These are phyloP conservation scores for Aspergillus saccharolyticus DNA, from an alignment of 495 filamentous ascomycete genomes.

Conservation along the genomic window DNA sequence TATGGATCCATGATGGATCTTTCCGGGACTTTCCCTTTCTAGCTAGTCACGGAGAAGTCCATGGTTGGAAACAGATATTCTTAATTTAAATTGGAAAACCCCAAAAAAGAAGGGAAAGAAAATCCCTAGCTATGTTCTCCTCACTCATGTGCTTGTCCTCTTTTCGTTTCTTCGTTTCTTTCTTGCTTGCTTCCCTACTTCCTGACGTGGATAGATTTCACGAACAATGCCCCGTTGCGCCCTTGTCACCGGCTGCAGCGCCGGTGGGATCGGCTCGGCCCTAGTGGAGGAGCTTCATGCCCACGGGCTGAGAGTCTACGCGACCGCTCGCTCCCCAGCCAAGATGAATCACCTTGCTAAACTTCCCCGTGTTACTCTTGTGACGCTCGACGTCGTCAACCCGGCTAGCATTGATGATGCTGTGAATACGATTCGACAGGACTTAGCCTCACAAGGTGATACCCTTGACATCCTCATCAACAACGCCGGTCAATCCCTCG, in stretches of 20 bases:
- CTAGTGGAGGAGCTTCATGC: conserved; percentile 33
- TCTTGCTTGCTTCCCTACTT: too few species aligned
- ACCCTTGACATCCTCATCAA: conserved; percentile 12
- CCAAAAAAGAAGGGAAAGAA: too few species aligned
- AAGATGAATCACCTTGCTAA: conserved; percentile 21
- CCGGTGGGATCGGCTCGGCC: conserved; percentile 39
- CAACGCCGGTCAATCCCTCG: conserved; percentile 9
- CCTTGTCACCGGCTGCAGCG: conserved; percentile 40
- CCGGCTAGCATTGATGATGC: conserved; percentile 5
- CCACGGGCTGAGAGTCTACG: conserved; percentile 25
- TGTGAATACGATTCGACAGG: conserved; percentile 32
- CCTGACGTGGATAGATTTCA: too few species aligned
- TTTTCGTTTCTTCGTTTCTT: too few species aligned
- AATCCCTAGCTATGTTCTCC: too few species aligned
- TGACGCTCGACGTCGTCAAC: conserved; percentile 14
- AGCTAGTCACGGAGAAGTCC: too few species aligned
- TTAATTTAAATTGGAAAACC: too few species aligned
- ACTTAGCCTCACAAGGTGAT: neutral
- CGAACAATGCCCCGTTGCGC: neutral
- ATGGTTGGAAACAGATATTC: too few species aligned
- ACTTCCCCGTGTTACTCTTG: neutral
- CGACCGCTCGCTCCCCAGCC: conserved; percentile 28
- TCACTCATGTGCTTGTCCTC: too few species aligned
- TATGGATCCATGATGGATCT: too few species aligned
- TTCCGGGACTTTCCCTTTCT: too few species aligned